A percentile compares a stretch with the other conserved stretches of the same genome.
These are phyloP conservation scores for Bruguiera parviflora DNA, from an alignment of 345 rosid genomes.

Conservation along the genomic window DNA sequence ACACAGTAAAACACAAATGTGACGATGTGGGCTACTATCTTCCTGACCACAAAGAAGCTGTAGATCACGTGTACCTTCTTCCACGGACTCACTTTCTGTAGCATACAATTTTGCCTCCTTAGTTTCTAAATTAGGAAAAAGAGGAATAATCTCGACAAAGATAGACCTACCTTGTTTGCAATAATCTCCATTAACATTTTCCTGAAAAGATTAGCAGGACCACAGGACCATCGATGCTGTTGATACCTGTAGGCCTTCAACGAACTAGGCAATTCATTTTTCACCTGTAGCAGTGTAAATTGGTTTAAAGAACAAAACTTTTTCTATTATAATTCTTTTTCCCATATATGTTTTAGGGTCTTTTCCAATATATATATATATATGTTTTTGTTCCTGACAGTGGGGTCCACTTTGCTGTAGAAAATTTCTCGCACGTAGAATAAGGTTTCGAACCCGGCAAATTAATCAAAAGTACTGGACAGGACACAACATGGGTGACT, in stretches of 20 bases:
- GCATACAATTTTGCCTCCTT: background rate
- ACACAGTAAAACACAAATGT: constrained; percentile 81
- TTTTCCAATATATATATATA: too few species aligned
- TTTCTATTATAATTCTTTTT: too few species aligned
- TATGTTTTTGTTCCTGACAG: too few species aligned
- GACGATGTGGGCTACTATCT: constrained; percentile 78
- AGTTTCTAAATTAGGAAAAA: background rate
- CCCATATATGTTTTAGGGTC: too few species aligned
- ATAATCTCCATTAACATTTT: constrained; percentile 84
- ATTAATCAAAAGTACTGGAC: too few species aligned
- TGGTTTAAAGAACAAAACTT: too few species aligned
- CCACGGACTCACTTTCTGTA: constrained; percentile 84
- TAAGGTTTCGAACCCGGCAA: too few species aligned
- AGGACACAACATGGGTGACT: too few species aligned
- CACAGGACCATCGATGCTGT: constrained; percentile 96
- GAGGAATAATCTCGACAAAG: background rate
- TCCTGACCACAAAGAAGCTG: constrained; percentile 92
- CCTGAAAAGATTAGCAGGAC: constrained; percentile 95
- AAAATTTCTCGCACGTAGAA: too few species aligned
- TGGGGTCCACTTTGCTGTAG: too few species aligned
- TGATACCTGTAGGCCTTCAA: constrained; percentile 91
- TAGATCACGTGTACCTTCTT: constrained; percentile 90
- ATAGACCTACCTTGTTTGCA: constrained; percentile 53
- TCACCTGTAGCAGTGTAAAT: constrained; percentile 45
- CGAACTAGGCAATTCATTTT: constrained; percentile 91